Conservation (phyloP, 805 yeast species). For the Wickerhamomyces ciferrii region DNA sequence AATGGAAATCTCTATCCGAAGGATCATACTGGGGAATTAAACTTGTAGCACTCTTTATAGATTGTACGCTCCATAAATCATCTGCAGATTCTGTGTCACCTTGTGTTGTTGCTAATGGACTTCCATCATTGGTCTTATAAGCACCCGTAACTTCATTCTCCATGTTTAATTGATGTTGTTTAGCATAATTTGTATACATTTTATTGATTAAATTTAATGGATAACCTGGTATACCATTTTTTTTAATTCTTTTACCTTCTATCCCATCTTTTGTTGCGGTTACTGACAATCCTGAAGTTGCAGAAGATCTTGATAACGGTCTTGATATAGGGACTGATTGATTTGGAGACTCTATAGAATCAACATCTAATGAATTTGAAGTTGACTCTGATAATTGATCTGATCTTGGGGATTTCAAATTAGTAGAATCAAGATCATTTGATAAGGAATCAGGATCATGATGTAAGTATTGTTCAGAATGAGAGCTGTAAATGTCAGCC, state of each 20-base stretch:
- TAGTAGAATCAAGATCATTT: neutral
- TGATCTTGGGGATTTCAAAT: neutral
- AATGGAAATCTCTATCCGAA: neutral
- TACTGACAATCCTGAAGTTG: constrained; percentile 64
- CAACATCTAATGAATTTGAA: neutral
- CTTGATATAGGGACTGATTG: constrained; percentile 33
- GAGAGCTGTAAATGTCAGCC: neutral
- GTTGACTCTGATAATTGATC: neutral
- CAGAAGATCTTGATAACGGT: constrained; percentile 55
- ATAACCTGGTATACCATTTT: constrained; percentile 35
- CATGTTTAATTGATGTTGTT: neutral
- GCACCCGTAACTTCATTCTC: neutral
- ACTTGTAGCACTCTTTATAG: constrained; percentile 15
- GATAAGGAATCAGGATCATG: neutral
- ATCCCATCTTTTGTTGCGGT: constrained; percentile 73
- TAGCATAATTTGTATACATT: constrained; percentile 24
- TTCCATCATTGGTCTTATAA: neutral
- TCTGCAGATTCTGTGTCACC: constrained; percentile 4
- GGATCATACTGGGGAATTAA: constrained; percentile 23
- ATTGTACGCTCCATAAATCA: constrained; percentile 16
- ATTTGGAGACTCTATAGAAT: neutral
- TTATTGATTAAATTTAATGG: constrained; percentile 30
- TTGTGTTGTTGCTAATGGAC: neutral
- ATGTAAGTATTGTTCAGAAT: neutral
- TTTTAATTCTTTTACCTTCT: constrained; percentile 54